Percentiles rank a stretch among this genome's conserved stretches.
phyloP scores from a whole-genome alignment of 768 basidiomycete genomes.

The Polyporus arcularius region DNA sequence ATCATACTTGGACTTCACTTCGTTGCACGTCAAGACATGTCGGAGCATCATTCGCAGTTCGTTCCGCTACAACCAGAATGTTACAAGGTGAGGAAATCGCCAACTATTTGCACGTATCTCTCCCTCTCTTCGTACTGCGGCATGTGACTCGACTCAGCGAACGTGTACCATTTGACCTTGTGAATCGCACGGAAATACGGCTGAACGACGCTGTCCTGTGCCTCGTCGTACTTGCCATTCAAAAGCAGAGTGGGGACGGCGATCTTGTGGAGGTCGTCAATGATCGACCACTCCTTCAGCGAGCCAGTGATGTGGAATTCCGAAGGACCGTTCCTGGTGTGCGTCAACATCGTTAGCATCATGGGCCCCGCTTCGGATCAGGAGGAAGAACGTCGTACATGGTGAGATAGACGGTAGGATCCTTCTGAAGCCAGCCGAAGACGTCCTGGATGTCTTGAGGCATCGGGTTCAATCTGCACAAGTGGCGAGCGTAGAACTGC shows the following conservation, averaged over 20 bases:
- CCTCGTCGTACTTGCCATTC: constrained; percentile 32
- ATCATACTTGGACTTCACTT: background rate
- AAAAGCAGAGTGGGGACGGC: constrained; percentile 29
- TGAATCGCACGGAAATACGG: constrained; percentile 28
- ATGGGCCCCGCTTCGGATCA: too few relatives aligned
- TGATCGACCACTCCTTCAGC: constrained; percentile 30
- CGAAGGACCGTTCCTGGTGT: constrained; percentile 27
- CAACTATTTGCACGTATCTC: constrained; percentile 31
- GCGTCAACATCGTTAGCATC: background rate
- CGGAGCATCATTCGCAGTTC: too few relatives aligned
- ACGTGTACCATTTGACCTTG: constrained; percentile 32
- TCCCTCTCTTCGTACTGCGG: constrained; percentile 34
- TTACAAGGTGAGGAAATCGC: constrained; percentile 27
- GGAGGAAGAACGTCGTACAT: constrained; percentile 29
- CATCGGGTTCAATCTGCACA: constrained; percentile 40
- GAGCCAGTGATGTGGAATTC: constrained; percentile 43
- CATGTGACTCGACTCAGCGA: constrained; percentile 32
- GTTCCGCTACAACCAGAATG: background rate
- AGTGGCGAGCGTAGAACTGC: constrained; percentile 38
- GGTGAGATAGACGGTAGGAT: constrained; percentile 39
- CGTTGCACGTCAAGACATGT: background rate
- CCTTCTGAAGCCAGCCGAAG: constrained; percentile 30
- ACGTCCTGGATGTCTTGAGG: constrained; percentile 29
- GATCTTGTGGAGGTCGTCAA: constrained; percentile 28
- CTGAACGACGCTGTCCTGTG: constrained; percentile 29